These are phyloP conservation scores for Arachnomyces sp. DNA, from an alignment of 2,329 filamentous ascomycete genomes.

Conservation along the genomic window DNA sequence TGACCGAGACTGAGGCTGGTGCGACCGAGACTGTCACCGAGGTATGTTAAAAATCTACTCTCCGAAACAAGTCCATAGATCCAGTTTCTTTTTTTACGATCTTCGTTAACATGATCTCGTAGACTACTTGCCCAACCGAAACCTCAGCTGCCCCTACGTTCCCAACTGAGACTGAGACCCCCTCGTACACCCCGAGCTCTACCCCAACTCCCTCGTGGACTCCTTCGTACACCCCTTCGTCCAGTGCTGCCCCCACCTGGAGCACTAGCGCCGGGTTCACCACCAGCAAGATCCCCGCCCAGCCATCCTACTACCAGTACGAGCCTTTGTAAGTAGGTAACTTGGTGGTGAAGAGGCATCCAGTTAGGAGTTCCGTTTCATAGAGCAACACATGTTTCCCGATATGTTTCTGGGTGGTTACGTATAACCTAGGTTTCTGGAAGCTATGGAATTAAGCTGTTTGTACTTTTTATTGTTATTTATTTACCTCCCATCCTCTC, in stretches of 20 bases:
- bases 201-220: background rate
- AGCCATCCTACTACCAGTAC: background rate
- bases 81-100: constrained; percentile 2
- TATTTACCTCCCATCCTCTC: too few relatives aligned
- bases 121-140: constrained; percentile 3
- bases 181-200: background rate
- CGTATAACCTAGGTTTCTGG: too few relatives aligned
- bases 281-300: background rate
- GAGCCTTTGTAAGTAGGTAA: too few relatives aligned
- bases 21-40: constrained; percentile 31
- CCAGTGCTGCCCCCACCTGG: background rate
- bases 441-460: too few relatives aligned
- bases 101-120: constrained; percentile 1
- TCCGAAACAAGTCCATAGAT: constrained; percentile 1
- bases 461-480: too few relatives aligned
- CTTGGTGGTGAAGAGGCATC: too few relatives aligned
- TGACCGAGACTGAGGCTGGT: constrained; percentile 30
- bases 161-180: background rate
- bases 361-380: too few relatives aligned
- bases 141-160: background rate
- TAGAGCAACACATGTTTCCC: too few relatives aligned
- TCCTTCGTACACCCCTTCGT: background rate
- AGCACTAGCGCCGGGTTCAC: constrained; percentile 1
- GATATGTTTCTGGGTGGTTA: too few relatives aligned
- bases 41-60: constrained; percentile 17